Conservation (phyloP, 176 grass and related monocot genomes). For the Lolium perenne region DNA sequence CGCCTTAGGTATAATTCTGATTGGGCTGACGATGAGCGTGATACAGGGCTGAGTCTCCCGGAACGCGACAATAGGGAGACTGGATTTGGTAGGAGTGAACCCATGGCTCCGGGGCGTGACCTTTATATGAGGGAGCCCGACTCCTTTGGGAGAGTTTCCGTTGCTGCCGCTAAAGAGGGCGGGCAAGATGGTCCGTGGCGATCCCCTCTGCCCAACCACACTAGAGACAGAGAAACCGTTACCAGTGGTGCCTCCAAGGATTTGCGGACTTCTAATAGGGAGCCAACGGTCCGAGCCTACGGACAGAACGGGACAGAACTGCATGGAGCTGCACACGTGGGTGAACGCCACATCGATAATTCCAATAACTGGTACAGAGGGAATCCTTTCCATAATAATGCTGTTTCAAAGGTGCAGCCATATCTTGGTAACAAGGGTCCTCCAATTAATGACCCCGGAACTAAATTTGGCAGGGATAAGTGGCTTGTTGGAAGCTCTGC, state of each 20-base stretch:
- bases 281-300: constrained; percentile 35
- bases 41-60: constrained; percentile 78
- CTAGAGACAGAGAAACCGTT: constrained; percentile 51
- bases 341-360: constrained; percentile 40
- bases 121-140: constrained; percentile 58
- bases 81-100: constrained; percentile 62
- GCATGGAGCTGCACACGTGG: constrained; percentile 41
- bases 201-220: constrained; percentile 46
- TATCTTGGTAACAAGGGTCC: constrained; percentile 60
- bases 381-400: constrained; percentile 67
- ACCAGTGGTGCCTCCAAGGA: constrained; percentile 62
- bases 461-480: constrained; percentile 72
- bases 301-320: constrained; percentile 57
- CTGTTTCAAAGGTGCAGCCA: constrained; percentile 55
- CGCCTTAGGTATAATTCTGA: constrained; percentile 78
- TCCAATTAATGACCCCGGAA: constrained; percentile 46
- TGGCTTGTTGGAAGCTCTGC: constrained; percentile 34
- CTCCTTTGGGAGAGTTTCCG: constrained; percentile 54
- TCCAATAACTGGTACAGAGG: constrained; percentile 73
- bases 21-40: constrained; percentile 97
- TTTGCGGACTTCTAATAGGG: constrained; percentile 50
- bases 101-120: constrained; percentile 35
- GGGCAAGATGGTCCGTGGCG: constrained; percentile 60
- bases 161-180: constrained; percentile 47
- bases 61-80: constrained; percentile 67